Evolutionary conservation across 441 rosid species (phyloP).

Genomic region (Viola pubescens): DNA sequence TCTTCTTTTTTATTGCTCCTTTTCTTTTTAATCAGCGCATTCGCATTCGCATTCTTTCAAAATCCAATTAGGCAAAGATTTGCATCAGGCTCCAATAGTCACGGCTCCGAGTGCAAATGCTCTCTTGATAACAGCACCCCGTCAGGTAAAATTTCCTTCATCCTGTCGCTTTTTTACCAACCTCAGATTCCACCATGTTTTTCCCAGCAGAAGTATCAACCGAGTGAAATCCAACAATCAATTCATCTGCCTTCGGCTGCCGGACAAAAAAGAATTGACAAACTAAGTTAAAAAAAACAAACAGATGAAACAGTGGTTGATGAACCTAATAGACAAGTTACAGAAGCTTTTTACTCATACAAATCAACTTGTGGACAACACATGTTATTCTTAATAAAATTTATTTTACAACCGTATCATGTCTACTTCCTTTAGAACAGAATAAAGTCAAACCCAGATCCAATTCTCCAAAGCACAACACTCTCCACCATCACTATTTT

Average conservation of each 20-base stretch:
- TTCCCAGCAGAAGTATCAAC: constrained; percentile 5
- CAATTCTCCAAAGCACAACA: background rate
- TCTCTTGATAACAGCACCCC: background rate
- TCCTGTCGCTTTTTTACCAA: background rate
- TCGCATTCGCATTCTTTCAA: too few relatives aligned
- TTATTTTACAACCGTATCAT: background rate
- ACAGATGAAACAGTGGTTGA: background rate
- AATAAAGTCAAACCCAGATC: constrained; percentile 6
- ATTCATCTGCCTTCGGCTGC: constrained; percentile 15
- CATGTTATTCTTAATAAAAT: background rate
- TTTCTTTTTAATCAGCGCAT: too few relatives aligned
- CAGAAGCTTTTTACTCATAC: too few relatives aligned
- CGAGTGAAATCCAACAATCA: constrained; percentile 7
- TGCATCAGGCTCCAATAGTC: background rate
- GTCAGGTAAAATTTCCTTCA: background rate
- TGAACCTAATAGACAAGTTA: too few relatives aligned
- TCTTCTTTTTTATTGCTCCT: too few relatives aligned
- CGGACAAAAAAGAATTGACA: background rate
- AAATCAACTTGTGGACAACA: background rate
- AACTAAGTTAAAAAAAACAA: background rate
- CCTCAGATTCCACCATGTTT: background rate
- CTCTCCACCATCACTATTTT: constrained; percentile 7
- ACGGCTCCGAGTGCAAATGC: background rate
- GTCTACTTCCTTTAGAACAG: background rate
- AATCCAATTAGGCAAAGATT: background rate